These are phyloP conservation scores for Psilocybe tampanensis DNA, from an alignment of 768 basidiomycete genomes.

Conservation along the genomic window DNA sequence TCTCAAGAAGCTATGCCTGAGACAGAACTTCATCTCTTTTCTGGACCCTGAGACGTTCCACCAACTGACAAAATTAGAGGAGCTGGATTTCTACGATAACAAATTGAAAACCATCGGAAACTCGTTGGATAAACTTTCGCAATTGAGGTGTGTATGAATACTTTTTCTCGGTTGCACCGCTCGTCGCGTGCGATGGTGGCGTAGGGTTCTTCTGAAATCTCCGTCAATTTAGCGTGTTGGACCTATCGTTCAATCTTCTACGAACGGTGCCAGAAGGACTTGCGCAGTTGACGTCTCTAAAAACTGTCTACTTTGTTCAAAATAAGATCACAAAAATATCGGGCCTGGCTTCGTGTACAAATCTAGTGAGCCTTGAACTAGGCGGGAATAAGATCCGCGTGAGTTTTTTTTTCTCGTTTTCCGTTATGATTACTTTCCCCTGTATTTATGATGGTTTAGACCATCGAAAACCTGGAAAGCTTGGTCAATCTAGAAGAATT, in stretches of 20 bases:
- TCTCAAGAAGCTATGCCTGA: constrained; percentile 76
- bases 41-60: constrained; percentile 76
- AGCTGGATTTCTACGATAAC: constrained; percentile 96
- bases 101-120: constrained; percentile 75
- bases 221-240: constrained; percentile 60
- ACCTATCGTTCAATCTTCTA: constrained; percentile 94
- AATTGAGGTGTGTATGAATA: constrained; percentile 61
- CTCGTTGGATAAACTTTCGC: constrained; percentile 58
- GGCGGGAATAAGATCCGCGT: constrained; percentile 94
- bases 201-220: neutral
- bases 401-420: constrained; percentile 28
- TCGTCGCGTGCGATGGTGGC: too few species aligned
- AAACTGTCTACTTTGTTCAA: constrained; percentile 92
- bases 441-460: constrained; percentile 41
- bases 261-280: constrained; percentile 68
- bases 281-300: constrained; percentile 57
- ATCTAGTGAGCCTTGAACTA: constrained; percentile 83
- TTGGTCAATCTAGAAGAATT: constrained; percentile 87
- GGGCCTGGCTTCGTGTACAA: constrained; percentile 55
- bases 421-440: neutral
- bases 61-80: constrained; percentile 70
- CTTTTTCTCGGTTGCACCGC: neutral
- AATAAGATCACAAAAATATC: constrained; percentile 88
- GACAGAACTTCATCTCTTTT: constrained; percentile 80
- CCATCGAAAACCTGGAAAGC: constrained; percentile 83